These are phyloP conservation scores for Bruguiera hainesii DNA, from an alignment of 441 rosid species.

Conservation along the genomic window DNA sequence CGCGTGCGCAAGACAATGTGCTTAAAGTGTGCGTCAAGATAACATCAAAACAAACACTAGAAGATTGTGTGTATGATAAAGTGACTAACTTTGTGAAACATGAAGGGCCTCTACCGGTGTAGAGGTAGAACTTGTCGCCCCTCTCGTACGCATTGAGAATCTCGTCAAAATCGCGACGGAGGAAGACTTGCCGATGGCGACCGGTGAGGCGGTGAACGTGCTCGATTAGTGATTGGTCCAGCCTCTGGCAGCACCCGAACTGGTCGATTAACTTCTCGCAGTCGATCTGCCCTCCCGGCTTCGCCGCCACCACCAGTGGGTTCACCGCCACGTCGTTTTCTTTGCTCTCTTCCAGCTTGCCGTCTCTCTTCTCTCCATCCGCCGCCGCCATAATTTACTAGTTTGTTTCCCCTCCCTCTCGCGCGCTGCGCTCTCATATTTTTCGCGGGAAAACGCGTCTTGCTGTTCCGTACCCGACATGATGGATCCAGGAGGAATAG, in stretches of 20 bases:
- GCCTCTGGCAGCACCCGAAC: conserved; percentile 82
- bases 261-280: conserved; percentile 84
- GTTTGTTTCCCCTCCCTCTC: no score
- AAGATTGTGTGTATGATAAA: no score
- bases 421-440: background rate
- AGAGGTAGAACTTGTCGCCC: conserved; percentile 81
- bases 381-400: no score
- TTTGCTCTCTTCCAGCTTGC: no score
- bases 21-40: no score
- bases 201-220: conserved; percentile 73
- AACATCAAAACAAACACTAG: no score
- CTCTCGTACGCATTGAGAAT: conserved; percentile 73
- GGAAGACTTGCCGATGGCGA: conserved; percentile 70
- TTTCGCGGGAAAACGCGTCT: no score
- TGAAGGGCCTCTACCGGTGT: conserved; percentile 97
- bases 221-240: conserved; percentile 51
- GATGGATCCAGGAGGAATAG: no score
- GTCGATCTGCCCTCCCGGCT: conserved; percentile 72
- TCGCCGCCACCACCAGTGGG: conserved; percentile 83
- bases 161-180: conserved; percentile 82
- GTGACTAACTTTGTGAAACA: conserved; percentile 83
- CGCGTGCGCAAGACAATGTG: no score
- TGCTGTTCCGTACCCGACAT: no score
- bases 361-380: no score
- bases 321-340: conserved; percentile 53